Conservation (phyloP, 192 early-diverging fungal genomes). For the Gonapodya sp. region DNA sequence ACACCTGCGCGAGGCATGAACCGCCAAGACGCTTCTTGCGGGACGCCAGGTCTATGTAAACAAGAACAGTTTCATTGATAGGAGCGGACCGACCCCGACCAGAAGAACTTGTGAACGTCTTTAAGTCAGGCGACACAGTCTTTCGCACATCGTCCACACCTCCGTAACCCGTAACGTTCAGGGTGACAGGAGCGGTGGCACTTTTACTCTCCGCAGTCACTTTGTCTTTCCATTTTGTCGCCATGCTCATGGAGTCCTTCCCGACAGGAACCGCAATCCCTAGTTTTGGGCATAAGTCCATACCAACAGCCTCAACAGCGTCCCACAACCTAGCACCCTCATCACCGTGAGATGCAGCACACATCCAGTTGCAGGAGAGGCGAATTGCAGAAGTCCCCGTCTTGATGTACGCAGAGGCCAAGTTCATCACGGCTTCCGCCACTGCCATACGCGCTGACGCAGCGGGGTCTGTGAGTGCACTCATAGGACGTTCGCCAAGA, state of each 20-base stretch:
- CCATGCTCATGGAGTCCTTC: conserved; percentile 99
- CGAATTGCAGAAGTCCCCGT: conserved; percentile 58
- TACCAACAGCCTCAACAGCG: conserved; percentile 84
- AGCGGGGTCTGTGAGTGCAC: conserved; percentile 72
- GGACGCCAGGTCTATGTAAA: conserved; percentile 76
- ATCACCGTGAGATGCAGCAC: conserved; percentile 76
- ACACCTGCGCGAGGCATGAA: conserved; percentile 91
- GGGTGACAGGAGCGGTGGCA: conserved; percentile 83
- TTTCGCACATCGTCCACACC: conserved; percentile 75
- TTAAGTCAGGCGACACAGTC: conserved; percentile 85
- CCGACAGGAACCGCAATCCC: conserved; percentile 95
- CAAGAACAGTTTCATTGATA: conserved; percentile 47
- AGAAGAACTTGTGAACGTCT: not conserved
- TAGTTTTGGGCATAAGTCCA: conserved; percentile 85
- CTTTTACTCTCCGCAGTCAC: conserved; percentile 28
- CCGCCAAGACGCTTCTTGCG: conserved; percentile 87
- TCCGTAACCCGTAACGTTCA: conserved; percentile 88
- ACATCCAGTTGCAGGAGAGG: conserved; percentile 99
- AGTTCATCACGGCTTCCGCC: conserved; percentile 86
- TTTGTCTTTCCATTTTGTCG: conserved; percentile 70
- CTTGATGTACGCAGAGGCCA: conserved; percentile 74
- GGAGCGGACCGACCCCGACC: not conserved
- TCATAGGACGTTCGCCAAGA: conserved; percentile 88
- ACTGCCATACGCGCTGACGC: conserved; percentile 95
- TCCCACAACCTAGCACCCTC: conserved; percentile 89